phyloP scores from a whole-genome alignment of 306 rosid species.

The Amphicarpaea edgeworthii region DNA sequence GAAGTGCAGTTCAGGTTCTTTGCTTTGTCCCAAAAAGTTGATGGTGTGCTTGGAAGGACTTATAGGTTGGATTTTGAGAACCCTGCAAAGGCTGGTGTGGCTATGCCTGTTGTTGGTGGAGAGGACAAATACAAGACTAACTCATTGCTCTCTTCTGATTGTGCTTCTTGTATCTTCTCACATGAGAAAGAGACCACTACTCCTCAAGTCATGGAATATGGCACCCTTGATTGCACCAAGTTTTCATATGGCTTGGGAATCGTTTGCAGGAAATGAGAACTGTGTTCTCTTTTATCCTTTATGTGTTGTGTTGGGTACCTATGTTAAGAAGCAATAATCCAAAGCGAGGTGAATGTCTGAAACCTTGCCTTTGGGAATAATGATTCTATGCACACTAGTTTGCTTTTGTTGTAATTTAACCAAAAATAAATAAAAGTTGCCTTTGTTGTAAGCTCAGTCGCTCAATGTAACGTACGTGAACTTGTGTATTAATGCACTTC shows the following conservation, averaged over 20 bases:
- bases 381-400: neutral
- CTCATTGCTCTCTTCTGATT: slow-evolving; percentile 48
- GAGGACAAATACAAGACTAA: slow-evolving; percentile 53
- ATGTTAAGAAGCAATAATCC: neutral
- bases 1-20: slow-evolving; percentile 58
- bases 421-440: too few species aligned
- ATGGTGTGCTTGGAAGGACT: slow-evolving; percentile 60
- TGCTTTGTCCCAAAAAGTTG: slow-evolving; percentile 49
- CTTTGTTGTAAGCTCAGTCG: too few species aligned
- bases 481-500: too few species aligned
- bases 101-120: slow-evolving; percentile 61
- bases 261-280: slow-evolving; percentile 54
- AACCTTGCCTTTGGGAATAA: neutral
- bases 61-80: slow-evolving; percentile 53
- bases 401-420: too few species aligned
- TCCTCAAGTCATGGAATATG: neutral
- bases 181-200: neutral
- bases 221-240: slow-evolving; percentile 58
- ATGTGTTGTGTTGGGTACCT: neutral
- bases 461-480: too few species aligned
- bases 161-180: slow-evolving; percentile 52
- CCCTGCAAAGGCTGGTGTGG: slow-evolving; percentile 58
- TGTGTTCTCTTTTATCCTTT: neutral
- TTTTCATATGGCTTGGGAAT: slow-evolving; percentile 51
- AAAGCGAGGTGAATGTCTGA: neutral